Base-by-base conservation (phyloP, 306 rosid species). In the Fagus crenata region DNA sequence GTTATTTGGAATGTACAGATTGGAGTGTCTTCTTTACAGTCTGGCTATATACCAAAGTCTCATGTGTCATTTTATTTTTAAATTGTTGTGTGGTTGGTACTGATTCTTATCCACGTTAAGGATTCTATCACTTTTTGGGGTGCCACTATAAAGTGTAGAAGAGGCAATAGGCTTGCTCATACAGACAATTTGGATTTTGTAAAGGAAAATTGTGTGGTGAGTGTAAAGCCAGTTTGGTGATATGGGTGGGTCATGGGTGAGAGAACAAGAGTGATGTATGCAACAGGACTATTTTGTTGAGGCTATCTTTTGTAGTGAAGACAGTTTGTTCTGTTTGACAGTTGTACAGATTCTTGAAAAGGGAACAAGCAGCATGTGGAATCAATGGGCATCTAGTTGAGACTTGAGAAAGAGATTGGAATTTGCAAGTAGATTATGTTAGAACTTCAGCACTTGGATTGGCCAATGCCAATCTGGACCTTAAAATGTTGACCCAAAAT, bases 291-390 rank as follows among this genome's bases (percentile, higher is more conserved):
- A 43, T 69, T 43, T 70, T 68, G 72, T 40, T 73, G n/a, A 31
- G 31, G 28, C 39, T 65, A 12, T 61, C 40, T 73, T 71, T 73
- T 4, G 6, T 22, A 61, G 35, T 33, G 75, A 33, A 11, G 75
- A 72, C 83, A 81, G 37, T 43, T 60, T 63, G 53, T 71, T 67
- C 49, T 51, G 56, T 78, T 81, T 28, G 85, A 85, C 87, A 78
- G 84, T 83, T 78, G 87, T 77, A 61, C 51, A 59, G 76, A 73
- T 79, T 70, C 74, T 69, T 32, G 53, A 75, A 49, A 77, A 69
- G 76, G 74, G 74, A 46, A 60, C 72, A 64, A 59, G 63, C 37
- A 69, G 72, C 91, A 86, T 86, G 91, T 87, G 88, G 86, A 70
- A 54, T 78, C 75, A 22, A 84, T 84, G 75, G 85, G 60, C 87